Evolutionary conservation across 768 basidiomycete genomes (phyloP).

Genomic region (Wakefieldia striispora): DNA sequence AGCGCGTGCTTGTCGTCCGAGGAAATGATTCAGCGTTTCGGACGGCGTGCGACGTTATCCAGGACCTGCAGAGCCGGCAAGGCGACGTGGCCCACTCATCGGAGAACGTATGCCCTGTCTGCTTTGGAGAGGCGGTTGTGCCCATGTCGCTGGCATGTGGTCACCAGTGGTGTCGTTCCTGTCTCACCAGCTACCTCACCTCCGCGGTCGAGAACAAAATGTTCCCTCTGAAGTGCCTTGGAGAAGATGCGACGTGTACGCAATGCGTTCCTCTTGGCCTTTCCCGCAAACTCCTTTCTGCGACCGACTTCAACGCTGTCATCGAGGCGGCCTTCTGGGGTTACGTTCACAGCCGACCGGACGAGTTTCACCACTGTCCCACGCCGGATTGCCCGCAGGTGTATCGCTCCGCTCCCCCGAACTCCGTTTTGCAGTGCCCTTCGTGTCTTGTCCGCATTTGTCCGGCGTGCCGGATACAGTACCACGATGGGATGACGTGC

Average conservation of each 20-base stretch:
- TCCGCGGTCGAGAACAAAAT: conserved; percentile 53
- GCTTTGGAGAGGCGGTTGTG: conserved; percentile 53
- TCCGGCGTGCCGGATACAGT: conserved; percentile 53
- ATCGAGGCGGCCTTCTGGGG: conserved; percentile 58
- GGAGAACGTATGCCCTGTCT: conserved; percentile 59
- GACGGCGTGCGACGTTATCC: conserved; percentile 40
- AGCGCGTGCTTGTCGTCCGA: conserved; percentile 48
- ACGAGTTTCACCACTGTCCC: conserved; percentile 73
- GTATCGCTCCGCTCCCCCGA: conserved; percentile 55
- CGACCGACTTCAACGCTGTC: conserved; percentile 53
- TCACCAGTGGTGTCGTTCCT: conserved; percentile 66
- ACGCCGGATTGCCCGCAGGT: conserved; percentile 76
- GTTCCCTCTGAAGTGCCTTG: conserved; percentile 77
- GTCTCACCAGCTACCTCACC: conserved; percentile 56
- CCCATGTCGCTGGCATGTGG: conserved; percentile 60
- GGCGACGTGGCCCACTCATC: conserved; percentile 26
- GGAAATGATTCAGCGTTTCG: conserved; percentile 43
- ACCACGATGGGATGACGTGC: conserved; percentile 70
- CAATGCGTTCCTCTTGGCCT: conserved; percentile 52
- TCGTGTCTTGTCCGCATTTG: conserved; percentile 72
- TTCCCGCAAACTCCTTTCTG: conserved; percentile 49
- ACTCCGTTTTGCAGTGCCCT: conserved; percentile 62
- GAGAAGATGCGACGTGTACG: conserved; percentile 56
- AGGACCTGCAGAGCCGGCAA: conserved; percentile 34
- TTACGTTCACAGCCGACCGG: conserved; percentile 55